Conservation (phyloP, 179 eudicot species). For the Silene coronaria region DNA sequence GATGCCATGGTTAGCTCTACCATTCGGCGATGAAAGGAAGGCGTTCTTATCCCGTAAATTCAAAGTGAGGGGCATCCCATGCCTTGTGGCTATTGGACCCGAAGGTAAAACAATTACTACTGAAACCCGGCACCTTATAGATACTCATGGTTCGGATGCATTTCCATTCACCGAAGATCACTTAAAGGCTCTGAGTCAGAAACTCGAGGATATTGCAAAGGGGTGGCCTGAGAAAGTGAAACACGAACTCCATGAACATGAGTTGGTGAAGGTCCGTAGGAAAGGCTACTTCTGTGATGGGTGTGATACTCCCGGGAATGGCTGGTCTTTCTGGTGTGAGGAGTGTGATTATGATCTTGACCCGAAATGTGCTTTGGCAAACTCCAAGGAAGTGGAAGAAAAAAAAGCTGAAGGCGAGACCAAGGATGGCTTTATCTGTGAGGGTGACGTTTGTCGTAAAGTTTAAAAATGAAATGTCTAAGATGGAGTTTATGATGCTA, state of each 20-base stretch:
- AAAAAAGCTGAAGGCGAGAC: conserved; percentile 25
- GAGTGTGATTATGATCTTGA: conserved; percentile 67
- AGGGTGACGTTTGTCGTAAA: conserved; percentile 54
- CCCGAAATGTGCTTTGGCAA: conserved; percentile 56
- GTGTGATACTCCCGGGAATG: conserved; percentile 26
- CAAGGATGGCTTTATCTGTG: conserved; percentile 52
- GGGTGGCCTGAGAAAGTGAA: conserved; percentile 65
- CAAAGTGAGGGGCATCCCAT: conserved; percentile 72
- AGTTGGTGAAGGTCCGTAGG: conserved; percentile 44
- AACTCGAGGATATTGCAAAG: conserved; percentile 30
- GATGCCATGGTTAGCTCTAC: conserved; percentile 92
- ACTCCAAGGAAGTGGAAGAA: conserved; percentile 18
- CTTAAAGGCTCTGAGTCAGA: conserved; percentile 36
- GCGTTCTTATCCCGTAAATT: conserved; percentile 38
- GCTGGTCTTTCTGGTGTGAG: conserved; percentile 51
- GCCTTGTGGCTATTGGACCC: conserved; percentile 61
- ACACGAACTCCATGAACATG: conserved; percentile 51
- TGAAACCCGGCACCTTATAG: conserved; percentile 47
- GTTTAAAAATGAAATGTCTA: conserved; percentile 10
- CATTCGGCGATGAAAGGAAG: conserved; percentile 61
- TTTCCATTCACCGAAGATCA: conserved; percentile 68
- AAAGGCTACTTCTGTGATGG: conserved; percentile 24
- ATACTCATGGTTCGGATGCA: conserved; percentile 57
- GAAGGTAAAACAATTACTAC: conserved; percentile 59
- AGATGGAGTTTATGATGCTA: not conserved